Evolutionary conservation across 768 basidiomycete species (phyloP).

Genomic region (Termitomyces heimii): DNA sequence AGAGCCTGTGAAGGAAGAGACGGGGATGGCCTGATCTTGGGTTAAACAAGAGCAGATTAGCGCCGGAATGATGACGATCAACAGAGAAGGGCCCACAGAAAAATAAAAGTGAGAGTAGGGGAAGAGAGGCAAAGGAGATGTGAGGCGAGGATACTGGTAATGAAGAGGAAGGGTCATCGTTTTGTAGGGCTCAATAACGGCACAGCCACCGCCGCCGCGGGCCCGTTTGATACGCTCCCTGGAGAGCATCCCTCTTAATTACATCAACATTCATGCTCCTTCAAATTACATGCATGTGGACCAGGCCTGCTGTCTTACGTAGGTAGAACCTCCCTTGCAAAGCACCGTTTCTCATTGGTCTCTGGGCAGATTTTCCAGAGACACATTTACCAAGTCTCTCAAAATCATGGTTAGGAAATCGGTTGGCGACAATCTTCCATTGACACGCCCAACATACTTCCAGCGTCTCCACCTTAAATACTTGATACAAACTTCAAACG

Average conservation of each 20-base stretch:
- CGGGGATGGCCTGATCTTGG: conserved; percentile 11
- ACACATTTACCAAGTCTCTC: neutral
- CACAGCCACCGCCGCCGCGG: conserved; percentile 19
- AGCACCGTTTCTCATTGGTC: neutral
- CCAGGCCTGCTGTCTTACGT: neutral
- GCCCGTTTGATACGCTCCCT: conserved; percentile 1
- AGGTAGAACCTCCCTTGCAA: neutral
- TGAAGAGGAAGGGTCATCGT: conserved; percentile 10
- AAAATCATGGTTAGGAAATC: neutral
- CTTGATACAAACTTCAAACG: neutral
- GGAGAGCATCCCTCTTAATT: neutral
- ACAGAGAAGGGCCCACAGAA: conserved; percentile 13
- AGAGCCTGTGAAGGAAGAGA: conserved; percentile 11
- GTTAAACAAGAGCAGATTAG: neutral
- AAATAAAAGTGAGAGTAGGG: conserved; percentile 11
- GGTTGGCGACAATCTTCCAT: conserved; percentile 16
- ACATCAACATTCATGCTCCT: conserved; percentile 8
- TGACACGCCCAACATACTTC: conserved; percentile 5
- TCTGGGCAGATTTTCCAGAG: neutral
- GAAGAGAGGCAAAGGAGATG: conserved; percentile 13
- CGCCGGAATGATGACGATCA: conserved; percentile 8
- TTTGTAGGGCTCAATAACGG: conserved; percentile 8
- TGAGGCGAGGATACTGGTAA: conserved; percentile 8
- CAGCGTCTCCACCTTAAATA: conserved; percentile 3
- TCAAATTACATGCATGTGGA: conserved; percentile 3